Evolutionary conservation across 768 basidiomycete genomes (phyloP).

Genomic region (Asterophora parasitica): DNA sequence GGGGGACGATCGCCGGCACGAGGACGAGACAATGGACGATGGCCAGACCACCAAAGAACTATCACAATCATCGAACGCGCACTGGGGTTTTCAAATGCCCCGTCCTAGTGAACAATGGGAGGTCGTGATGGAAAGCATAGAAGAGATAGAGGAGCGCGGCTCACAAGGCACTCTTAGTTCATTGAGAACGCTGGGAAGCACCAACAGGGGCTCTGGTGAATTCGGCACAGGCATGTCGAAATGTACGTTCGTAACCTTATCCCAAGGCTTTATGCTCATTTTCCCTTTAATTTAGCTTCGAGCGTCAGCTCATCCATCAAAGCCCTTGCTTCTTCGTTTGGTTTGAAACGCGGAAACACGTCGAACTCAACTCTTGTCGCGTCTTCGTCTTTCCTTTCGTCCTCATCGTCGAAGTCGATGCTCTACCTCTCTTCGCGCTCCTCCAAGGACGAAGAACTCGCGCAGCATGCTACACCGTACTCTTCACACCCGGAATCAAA

Average conservation of each 20-base stretch:
- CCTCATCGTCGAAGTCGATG: conserved; percentile 21
- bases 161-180: conserved; percentile 48
- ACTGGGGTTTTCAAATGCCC: conserved; percentile 26
- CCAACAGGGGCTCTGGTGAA: conserved; percentile 45
- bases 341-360: conserved; percentile 52
- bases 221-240: conserved; percentile 69
- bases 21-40: conserved; percentile 24
- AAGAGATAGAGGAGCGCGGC: conserved; percentile 57
- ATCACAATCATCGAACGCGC: conserved; percentile 9
- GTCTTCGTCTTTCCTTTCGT: conserved; percentile 12
- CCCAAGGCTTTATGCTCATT: conserved; percentile 8
- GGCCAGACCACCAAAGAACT: conserved; percentile 17
- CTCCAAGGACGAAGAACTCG: conserved; percentile 31
- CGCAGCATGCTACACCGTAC: conserved; percentile 38
- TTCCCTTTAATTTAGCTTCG: conserved; percentile 36
- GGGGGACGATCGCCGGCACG: conserved; percentile 26
- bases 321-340: conserved; percentile 71
- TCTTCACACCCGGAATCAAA: conserved; percentile 32
- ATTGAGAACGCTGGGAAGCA: conserved; percentile 30
- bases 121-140: conserved; percentile 78
- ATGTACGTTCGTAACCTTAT: conserved; percentile 33
- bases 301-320: conserved; percentile 69
- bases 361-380: conserved; percentile 19
- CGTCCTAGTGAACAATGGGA: conserved; percentile 83
- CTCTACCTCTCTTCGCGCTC: conserved; percentile 20